Percentiles rank a stretch among this genome's conserved stretches.
Conservation (phyloP, 495 filamentous ascomycete genomes). For the Xylaria acuta region DNA sequence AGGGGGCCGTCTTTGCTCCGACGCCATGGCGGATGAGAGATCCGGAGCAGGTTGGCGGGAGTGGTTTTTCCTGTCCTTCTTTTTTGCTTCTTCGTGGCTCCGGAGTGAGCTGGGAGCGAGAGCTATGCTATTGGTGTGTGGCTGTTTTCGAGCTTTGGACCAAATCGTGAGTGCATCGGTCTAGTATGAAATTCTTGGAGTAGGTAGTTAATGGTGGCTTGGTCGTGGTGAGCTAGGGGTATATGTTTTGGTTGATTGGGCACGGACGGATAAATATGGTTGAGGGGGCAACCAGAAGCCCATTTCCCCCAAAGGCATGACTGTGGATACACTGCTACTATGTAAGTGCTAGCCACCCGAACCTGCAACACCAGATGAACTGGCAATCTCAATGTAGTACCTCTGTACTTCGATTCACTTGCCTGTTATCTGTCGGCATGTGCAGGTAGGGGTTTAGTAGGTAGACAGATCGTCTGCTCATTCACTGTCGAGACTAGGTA, state of each 20-base stretch:
- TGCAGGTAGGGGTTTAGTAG: not conserved
- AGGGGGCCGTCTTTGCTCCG: conserved; percentile 30
- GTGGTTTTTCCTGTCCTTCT: conserved; percentile 17
- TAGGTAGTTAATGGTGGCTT: conserved; percentile 1
- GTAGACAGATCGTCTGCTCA: not conserved
- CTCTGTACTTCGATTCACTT: not conserved
- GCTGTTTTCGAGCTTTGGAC: not conserved
- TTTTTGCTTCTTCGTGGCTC: not conserved
- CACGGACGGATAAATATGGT: conserved; percentile 17
- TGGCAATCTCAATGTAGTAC: not conserved
- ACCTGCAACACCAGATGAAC: not conserved
- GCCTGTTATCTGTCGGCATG: not conserved
- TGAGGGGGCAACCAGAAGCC: conserved; percentile 17
- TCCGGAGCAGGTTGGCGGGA: conserved; percentile 20
- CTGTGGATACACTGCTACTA: not conserved
- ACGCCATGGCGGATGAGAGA: conserved; percentile 30
- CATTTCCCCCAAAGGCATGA: not conserved
- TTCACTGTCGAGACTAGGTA: not conserved
- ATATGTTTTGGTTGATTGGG: conserved; percentile 17
- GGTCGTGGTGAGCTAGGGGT: not conserved
- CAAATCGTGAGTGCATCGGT: not conserved
- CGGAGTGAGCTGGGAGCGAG: not conserved
- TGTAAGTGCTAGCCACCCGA: not conserved
- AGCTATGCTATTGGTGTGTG: not conserved
- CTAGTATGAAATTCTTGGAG: not conserved